Base-by-base conservation (phyloP, 2,329 filamentous ascomycete species). In the Neonectria neomacrospora region DNA sequence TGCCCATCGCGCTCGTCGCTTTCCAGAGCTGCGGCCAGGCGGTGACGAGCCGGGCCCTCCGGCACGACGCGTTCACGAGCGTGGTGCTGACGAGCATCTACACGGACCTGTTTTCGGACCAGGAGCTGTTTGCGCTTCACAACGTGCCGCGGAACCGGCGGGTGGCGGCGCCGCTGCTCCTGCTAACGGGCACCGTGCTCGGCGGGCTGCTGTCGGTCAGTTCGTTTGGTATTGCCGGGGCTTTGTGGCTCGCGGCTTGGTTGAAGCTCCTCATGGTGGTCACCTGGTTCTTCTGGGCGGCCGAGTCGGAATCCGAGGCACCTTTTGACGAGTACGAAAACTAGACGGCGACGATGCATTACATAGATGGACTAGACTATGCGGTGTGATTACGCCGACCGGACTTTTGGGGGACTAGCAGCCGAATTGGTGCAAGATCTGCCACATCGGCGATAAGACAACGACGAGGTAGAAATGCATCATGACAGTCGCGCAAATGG, bases 61-160 rank as follows among this genome's bases (percentile, higher is more conserved):
- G 88, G 69, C 90, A 90, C 70, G 88, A 88, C 61, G 87, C 89
- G 1, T 79, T 95, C 23, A 94, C 91, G 0, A 93, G 90, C 65
- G 91, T 94, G 8, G 92, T 94, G 7, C 79, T 96, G 68, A 95
- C 92, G 1, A 93, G 90, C 74, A 88, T 92, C 63, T 95, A 94
- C 78, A 94, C 91, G 73, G 92, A 95, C 74, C 74, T 95, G 20
- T 93, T 93, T 69, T 90, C 89, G 1, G 91, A 93, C 61, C 77
- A 78, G 52, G 76, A 82, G 32, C 70, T 87, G 8, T 83, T 87
- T 34, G 58, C 74, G 1, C 39, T 74, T 5, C 67, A 75, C 28
- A 87, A 87, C 63, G 75, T 76, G 6, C 80, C 85, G 73, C 75
- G 85, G 44, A 86, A 87, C 66, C 80, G 83, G 34, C 76, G 86